A percentile compares a stretch with the other conserved stretches of the same genome.
Evolutionary conservation across 2,329 filamentous ascomycete genomes (phyloP).

Genomic region (Dothiorella sarmentorum): DNA sequence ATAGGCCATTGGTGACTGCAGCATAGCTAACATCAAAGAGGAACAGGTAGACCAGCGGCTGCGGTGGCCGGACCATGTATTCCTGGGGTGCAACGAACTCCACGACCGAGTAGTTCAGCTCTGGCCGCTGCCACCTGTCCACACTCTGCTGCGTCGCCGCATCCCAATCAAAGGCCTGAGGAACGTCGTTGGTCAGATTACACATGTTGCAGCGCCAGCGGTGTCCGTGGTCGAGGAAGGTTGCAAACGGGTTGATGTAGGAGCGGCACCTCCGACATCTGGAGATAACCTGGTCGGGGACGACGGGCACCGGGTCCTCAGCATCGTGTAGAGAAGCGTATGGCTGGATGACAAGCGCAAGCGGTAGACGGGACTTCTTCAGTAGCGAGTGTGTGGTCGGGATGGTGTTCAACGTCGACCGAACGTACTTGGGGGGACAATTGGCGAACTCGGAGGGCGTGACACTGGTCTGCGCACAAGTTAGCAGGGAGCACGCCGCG

Average conservation of each 20-base stretch:
- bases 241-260: conserved; percentile 97
- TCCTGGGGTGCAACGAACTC: conserved; percentile 98
- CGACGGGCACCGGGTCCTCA: conserved; percentile 85
- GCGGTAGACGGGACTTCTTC: conserved; percentile 95
- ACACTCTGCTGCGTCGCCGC: conserved; percentile 84
- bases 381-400: conserved; percentile 88
- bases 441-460: conserved; percentile 90
- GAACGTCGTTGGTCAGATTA: conserved; percentile 96
- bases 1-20: conserved; percentile 81
- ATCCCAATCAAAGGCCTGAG: conserved; percentile 99
- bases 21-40: conserved; percentile 91
- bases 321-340: conserved; percentile 90
- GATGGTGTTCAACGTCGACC: conserved; percentile 90
- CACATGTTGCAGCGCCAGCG: conserved; percentile 99
- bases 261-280: conserved; percentile 92
- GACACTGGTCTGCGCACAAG: conserved; percentile 66
- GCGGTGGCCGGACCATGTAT: conserved; percentile 97
- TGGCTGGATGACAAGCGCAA: conserved; percentile 92
- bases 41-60: conserved; percentile 93
- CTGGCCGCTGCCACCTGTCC: conserved; percentile 86
- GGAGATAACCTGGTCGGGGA: conserved; percentile 96
- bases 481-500: conserved; percentile 37
- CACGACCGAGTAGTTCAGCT: conserved; percentile 93
- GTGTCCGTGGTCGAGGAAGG: conserved; percentile 94
- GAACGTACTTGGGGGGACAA: conserved; percentile 88